phyloP scores from a whole-genome alignment of 73 alveolate species.

The Blepharisma japonicum region DNA sequence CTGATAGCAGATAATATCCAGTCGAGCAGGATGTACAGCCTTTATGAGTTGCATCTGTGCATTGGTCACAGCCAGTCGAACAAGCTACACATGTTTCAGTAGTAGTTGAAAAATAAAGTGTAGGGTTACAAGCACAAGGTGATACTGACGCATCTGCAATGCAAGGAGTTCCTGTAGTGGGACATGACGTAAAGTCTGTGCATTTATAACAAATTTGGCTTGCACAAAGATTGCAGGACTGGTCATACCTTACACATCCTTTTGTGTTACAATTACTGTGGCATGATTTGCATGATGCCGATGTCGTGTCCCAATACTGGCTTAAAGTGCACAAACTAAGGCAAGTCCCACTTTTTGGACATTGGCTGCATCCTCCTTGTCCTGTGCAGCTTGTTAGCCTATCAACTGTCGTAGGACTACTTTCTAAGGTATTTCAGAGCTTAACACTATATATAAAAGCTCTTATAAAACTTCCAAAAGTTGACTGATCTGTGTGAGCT shows the following conservation, averaged over 20 bases:
- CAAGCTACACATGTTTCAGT: neutral
- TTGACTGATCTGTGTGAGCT: too few species aligned
- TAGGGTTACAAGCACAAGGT: neutral
- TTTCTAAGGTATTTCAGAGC: neutral
- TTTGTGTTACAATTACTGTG: neutral
- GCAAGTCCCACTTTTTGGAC: neutral
- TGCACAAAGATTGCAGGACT: conserved; percentile 8
- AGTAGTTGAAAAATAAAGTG: neutral
- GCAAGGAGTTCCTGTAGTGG: neutral
- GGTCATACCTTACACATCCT: conserved; percentile 18
- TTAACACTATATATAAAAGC: conserved; percentile 1
- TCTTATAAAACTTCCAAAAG: neutral
- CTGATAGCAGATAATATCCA: neutral
- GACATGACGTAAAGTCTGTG: conserved; percentile 1
- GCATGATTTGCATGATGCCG: neutral
- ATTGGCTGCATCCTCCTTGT: neutral
- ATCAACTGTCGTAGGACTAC: neutral
- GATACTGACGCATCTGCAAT: neutral
- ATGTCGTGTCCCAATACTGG: neutral
- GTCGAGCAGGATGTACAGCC: neutral
- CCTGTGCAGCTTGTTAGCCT: too few species aligned
- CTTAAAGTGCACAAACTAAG: neutral
- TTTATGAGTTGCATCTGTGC: neutral
- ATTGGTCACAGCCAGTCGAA: neutral
- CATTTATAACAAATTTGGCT: neutral